Conservation (phyloP, 805 yeast species). For the Kodamaea leandrae region DNA sequence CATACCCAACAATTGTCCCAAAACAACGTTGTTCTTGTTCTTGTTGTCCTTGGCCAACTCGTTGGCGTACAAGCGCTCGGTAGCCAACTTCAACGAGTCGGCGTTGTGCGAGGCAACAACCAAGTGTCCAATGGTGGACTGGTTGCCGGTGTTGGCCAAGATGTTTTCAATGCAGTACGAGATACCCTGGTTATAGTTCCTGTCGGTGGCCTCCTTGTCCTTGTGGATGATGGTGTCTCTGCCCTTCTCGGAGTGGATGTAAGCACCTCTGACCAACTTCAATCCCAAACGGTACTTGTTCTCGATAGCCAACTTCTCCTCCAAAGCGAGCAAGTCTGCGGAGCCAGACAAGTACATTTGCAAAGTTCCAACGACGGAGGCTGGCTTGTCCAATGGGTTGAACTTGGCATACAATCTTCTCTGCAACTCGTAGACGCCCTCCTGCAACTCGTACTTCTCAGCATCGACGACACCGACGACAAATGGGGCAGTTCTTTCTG, state of each 20-base stretch:
- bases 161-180: conserved; percentile 59
- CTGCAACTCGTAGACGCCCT: conserved; percentile 88
- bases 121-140: conserved; percentile 56
- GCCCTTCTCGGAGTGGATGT: conserved; percentile 82
- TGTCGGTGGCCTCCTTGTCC: conserved; percentile 79
- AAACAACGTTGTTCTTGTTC: conserved; percentile 60
- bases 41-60: conserved; percentile 10
- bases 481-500: conserved; percentile 67
- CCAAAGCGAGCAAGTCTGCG: conserved; percentile 55
- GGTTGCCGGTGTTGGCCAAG: conserved; percentile 39
- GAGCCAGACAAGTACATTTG: conserved; percentile 87
- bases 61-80: conserved; percentile 46
- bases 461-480: conserved; percentile 85
- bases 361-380: conserved; percentile 83
- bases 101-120: conserved; percentile 91
- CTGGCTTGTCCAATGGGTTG: conserved; percentile 57
- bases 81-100: conserved; percentile 70
- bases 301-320: conserved; percentile 60
- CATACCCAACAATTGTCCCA: conserved; percentile 94
- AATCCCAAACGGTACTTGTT: conserved; percentile 72
- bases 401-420: conserved; percentile 71
- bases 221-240: conserved; percentile 65
- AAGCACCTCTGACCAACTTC: conserved; percentile 94
- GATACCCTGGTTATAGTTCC: conserved; percentile 70
- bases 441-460: conserved; percentile 83